Percentiles rank a stretch among this genome's conserved stretches.
Conservation (phyloP, 805 yeast genomes). For the Lachancea mirantina region DNA sequence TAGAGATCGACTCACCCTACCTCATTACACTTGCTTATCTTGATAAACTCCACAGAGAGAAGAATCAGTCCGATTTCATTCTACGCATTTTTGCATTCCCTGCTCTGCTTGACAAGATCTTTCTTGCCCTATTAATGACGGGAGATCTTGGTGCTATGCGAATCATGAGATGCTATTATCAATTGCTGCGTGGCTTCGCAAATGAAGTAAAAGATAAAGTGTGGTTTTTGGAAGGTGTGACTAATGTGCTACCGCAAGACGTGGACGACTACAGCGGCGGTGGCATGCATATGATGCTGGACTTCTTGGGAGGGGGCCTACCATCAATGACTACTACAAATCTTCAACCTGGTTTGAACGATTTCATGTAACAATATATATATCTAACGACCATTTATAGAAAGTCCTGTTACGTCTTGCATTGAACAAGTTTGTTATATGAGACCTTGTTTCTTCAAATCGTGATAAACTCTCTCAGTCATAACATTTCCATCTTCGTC, state of each 20-base stretch:
- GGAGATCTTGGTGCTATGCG: slow-evolving; percentile 87
- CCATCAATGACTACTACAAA: slow-evolving; percentile 42
- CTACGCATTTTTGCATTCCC: slow-evolving; percentile 88
- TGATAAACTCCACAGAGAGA: slow-evolving; percentile 74
- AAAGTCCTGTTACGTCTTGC: not conserved
- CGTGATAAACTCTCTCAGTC: slow-evolving; percentile 75
- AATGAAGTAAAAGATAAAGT: slow-evolving; percentile 82
- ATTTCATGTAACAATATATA: slow-evolving; percentile 6
- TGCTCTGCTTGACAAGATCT: slow-evolving; percentile 76
- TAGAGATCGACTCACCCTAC: slow-evolving; percentile 75
- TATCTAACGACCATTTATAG: not conserved
- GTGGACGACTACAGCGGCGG: slow-evolving; percentile 88
- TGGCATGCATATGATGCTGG: slow-evolving; percentile 88
- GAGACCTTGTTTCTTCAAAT: slow-evolving; percentile 82
- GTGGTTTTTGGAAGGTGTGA: slow-evolving; percentile 91
- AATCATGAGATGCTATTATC: slow-evolving; percentile 83
- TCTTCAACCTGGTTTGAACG: slow-evolving; percentile 14
- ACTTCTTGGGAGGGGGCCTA: slow-evolving; percentile 66
- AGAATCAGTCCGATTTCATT: slow-evolving; percentile 79
- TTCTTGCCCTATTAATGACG: slow-evolving; percentile 67
- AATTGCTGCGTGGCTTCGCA: slow-evolving; percentile 71
- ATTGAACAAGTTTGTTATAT: slow-evolving; percentile 31
- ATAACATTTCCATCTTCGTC: slow-evolving; percentile 91
- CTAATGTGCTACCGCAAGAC: slow-evolving; percentile 82
- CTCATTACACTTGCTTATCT: slow-evolving; percentile 79